Base-by-base conservation (phyloP, 371 early-diverging fungal genomes). In the Blakeslea trispora region DNA sequence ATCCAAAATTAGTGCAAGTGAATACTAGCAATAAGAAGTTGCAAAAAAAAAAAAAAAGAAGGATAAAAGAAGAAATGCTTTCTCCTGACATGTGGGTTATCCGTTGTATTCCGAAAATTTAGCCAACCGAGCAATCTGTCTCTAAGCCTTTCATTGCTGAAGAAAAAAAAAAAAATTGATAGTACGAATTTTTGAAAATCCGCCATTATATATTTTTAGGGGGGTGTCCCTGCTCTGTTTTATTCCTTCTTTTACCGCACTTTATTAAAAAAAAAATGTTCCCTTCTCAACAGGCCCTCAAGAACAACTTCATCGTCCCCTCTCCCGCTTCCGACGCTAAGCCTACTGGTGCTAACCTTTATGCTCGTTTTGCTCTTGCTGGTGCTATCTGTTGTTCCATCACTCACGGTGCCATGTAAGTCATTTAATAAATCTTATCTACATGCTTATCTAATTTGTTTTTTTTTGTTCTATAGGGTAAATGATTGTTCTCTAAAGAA, bases 311-410 rank as follows among this genome's bases (percentile, higher is more conserved):
- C 54, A 66, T 69, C 53, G 69, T 75, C 50, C 72, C 77, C 54
- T 74, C 78, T 46, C 62, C 74, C 55, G 72, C 73, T 57, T 72
- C 61, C 48, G 77, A 77, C 62, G 63, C 74, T 53, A 63, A 74
- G 45, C 74, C 80, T 55, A 77, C 86, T 56, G 89, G 89, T 62
- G 78, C 74, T 51, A 64, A 65, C 63, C 79, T 88, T 39, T 88
- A 88, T 52, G 80, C 85, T 48, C 85, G 89, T 70, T 88, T 85
- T 72, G 89, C 89, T 51, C 75, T 87, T 61, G 87, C 89, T 46
- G 89, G 89, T 72, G 87, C 87, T 57, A 57, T 86, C 59, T 85
- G 89, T 77, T 89, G 89, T 69, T 69, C 75, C 67, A 73, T 89
- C 71, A 89, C 89, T 68, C 89, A 89, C 77, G 87, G 87, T 77